These are phyloP conservation scores for Trypanosoma caninum DNA, from an alignment of 208 protist species.

Conservation along the genomic window DNA sequence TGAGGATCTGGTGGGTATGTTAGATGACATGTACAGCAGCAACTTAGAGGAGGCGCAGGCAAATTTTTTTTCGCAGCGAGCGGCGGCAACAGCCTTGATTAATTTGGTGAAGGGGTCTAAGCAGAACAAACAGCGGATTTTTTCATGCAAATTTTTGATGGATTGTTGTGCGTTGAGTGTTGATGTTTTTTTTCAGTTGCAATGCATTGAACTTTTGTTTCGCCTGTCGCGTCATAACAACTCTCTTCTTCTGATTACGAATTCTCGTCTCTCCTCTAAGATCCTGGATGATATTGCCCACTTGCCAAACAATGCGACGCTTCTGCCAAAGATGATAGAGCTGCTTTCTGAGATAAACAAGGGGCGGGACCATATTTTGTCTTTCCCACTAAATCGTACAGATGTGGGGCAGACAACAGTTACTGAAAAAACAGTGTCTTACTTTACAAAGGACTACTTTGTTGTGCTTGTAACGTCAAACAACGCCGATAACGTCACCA, in stretches of 20 bases:
- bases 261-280: slow-evolving; percentile 25
- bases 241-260: slow-evolving; percentile 41
- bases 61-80: slow-evolving; percentile 70
- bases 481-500: slow-evolving; percentile 86
- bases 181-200: slow-evolving; percentile 90
- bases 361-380: slow-evolving; percentile 50
- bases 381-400: slow-evolving; percentile 58
- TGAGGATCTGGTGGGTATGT: slow-evolving; percentile 46
- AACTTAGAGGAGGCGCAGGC: slow-evolving; percentile 39
- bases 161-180: slow-evolving; percentile 61
- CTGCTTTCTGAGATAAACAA: slow-evolving; percentile 70
- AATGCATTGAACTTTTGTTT: slow-evolving; percentile 90
- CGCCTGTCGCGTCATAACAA: slow-evolving; percentile 77
- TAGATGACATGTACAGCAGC: slow-evolving; percentile 53
- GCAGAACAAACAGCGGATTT: slow-evolving; percentile 77
- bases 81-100: slow-evolving; percentile 78
- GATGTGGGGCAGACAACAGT: slow-evolving; percentile 66
- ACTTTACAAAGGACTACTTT: slow-evolving; percentile 83
- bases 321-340: slow-evolving; percentile 69
- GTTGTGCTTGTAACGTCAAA: slow-evolving; percentile 69
- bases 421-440: slow-evolving; percentile 54
- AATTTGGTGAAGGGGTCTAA: slow-evolving; percentile 89
- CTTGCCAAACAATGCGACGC: slow-evolving; percentile 67
- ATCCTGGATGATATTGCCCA: slow-evolving; percentile 45
- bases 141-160: slow-evolving; percentile 74